A percentile compares a stretch with the other conserved stretches of the same genome.
Conservation (phyloP, 306 rosid genomes). For the Cyamopsis tetragonoloba region DNA sequence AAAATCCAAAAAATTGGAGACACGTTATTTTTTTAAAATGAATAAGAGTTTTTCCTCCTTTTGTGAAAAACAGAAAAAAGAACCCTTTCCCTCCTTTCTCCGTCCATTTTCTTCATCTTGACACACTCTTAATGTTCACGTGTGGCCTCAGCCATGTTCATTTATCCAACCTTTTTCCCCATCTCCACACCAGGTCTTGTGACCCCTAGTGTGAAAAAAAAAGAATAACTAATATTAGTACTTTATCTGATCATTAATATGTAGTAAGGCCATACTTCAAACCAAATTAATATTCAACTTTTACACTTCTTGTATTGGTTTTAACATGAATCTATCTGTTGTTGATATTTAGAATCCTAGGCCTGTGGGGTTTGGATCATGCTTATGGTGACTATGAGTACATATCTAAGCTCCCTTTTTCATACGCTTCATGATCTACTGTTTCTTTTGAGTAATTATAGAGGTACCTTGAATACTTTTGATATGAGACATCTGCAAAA, state of each 20-base stretch:
- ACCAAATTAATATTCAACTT: background rate
- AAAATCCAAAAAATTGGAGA: background rate
- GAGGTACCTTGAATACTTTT: slow-evolving; percentile 1
- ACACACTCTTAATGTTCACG: background rate
- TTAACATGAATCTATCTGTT: background rate
- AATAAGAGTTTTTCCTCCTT: background rate
- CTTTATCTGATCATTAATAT: background rate
- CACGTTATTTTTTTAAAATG: background rate
- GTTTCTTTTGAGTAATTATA: slow-evolving; percentile 1
- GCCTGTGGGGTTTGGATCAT: background rate
- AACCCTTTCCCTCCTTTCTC: background rate
- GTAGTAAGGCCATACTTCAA: background rate
- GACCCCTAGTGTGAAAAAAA: background rate
- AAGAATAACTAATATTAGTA: background rate
- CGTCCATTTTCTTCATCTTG: background rate
- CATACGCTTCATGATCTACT: slow-evolving; percentile 4
- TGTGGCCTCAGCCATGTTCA: background rate
- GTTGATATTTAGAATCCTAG: background rate
- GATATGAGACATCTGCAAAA: background rate
- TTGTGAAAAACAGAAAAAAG: background rate
- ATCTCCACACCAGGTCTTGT: background rate
- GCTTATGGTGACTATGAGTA: background rate
- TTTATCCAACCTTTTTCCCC: background rate
- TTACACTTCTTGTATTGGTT: background rate
- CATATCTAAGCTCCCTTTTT: background rate